Evolutionary conservation across 768 basidiomycete species (phyloP), one percentile per base, ranked within the genome.

Genomic region (Tephrocybe sp.): DNA sequence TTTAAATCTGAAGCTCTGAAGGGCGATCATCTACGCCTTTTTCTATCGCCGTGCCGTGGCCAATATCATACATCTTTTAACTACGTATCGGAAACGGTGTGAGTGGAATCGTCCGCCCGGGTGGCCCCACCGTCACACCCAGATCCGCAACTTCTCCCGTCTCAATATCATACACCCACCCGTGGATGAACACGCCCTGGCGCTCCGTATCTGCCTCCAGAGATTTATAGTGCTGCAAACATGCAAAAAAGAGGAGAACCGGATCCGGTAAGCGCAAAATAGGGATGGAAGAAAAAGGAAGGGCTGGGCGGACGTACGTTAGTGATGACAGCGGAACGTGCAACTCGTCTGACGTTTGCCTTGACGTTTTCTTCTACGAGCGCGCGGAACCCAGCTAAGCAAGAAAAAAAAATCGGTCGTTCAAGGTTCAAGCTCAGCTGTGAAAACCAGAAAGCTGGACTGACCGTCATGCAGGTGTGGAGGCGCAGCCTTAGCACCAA

Each of bases 291-390:
- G 20, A 5, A n/a, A 12, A 39, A 9, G 20, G n/a, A 14, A 20
- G n/a, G n/a, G n/a, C n/a, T 2, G 20, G 26, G 10, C 26, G 17
- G 12, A 33, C 38, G n/a, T 54, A 65, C 64, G 12, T 56, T 59
- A 5, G 56, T 26, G 17, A 65, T 59, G 2, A 65, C 52, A 0
- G 35, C 35, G 17, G 59, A 60, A 7, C 43, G 48, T 2, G 59
- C 57, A 16, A 65, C 54, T 5, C 58, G 49, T n/a, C 46, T 50
- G 6, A 65, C 64, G 19, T 62, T 60, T 3, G 54, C 57, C 41
- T 62, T 74, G 11, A 74, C 70, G 34, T 75, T 74, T 50, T 75
- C 73, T 50, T 76, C 74, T 3, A 76, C 70, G 5, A 76, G 67
- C 0, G 73, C 74, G 31, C 73, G 68, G 61, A 72, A 73, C 14